These are phyloP conservation scores for Chlamydomonas schloesseri DNA, from an alignment of 139 green algal genomes.

Conservation along the genomic window DNA sequence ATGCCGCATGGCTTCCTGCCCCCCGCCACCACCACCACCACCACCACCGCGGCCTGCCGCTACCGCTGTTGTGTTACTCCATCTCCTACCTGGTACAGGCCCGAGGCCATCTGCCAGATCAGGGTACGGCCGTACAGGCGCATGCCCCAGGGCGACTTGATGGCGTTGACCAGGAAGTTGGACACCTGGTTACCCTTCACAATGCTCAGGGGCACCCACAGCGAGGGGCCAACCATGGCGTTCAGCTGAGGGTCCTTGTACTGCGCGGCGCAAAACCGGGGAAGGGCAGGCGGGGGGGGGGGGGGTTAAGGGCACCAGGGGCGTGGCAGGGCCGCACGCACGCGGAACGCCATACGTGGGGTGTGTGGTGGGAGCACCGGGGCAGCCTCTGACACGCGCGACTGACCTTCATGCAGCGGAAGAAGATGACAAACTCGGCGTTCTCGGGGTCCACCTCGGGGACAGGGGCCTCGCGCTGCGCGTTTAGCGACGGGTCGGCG, in stretches of 20 bases:
- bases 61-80: no score
- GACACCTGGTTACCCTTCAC: conserved; percentile 72
- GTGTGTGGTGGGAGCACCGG: background rate
- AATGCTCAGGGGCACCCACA: conserved; percentile 77
- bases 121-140: conserved; percentile 69
- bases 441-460: conserved; percentile 84
- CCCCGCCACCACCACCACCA: no score
- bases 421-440: conserved; percentile 84
- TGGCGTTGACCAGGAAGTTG: conserved; percentile 74
- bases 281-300: background rate
- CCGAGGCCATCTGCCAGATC: conserved; percentile 69
- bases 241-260: conserved; percentile 31
- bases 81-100: conserved; percentile 76
- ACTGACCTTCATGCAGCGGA: conserved; percentile 58
- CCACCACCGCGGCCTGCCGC: no score
- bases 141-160: conserved; percentile 68
- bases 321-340: background rate
- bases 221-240: conserved; percentile 2
- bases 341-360: background rate
- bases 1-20: no score
- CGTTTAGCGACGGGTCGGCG: background rate
- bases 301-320: background rate
- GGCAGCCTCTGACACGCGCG: background rate
- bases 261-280: background rate
- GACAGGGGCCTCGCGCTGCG: conserved; percentile 54